A percentile compares a stretch with the other conserved stretches of the same genome.
Evolutionary conservation across 2,329 filamentous ascomycete species (phyloP).

Genomic region (Pseudocercospora fijiensis): DNA sequence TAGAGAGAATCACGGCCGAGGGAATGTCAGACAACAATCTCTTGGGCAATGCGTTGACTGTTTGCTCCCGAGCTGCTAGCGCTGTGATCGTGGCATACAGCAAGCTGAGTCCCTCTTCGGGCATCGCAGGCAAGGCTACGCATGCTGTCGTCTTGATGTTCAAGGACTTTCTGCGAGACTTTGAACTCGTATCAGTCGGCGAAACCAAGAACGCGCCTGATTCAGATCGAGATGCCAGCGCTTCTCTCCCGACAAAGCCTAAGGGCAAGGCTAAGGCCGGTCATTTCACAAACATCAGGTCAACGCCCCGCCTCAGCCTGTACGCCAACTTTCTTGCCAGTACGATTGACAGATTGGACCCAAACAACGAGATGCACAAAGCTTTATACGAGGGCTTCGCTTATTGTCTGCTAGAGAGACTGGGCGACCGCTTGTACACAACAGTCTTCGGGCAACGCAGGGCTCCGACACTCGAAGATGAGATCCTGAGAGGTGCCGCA

Average conservation of each 20-base stretch:
- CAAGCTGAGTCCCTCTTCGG: conserved; percentile 21
- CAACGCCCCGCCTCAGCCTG: conserved; percentile 24
- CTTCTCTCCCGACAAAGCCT: conserved; percentile 23
- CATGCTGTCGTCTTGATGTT: conserved; percentile 42
- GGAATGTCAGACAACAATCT: conserved; percentile 9
- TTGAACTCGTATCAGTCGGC: conserved; percentile 24
- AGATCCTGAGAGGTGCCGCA: conserved; percentile 30
- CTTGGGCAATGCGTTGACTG: conserved; percentile 25
- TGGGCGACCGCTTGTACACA: conserved; percentile 43
- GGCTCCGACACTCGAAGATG: conserved; percentile 25
- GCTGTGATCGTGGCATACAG: conserved; percentile 29
- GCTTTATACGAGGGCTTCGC: conserved; percentile 47
- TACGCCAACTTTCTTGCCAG: conserved; percentile 41
- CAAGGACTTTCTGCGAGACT: conserved; percentile 35
- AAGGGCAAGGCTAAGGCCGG: conserved; percentile 24
- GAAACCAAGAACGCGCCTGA: conserved; percentile 30
- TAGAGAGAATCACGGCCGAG: conserved; percentile 12
- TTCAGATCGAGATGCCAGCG: not conserved
- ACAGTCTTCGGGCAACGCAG: conserved; percentile 40
- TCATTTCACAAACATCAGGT: conserved; percentile 23
- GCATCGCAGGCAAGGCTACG: conserved; percentile 26
- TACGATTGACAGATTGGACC: conserved; percentile 40
- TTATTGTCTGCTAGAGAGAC: conserved; percentile 43
- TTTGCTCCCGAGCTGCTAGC: conserved; percentile 26
- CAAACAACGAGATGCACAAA: conserved; percentile 39